Evolutionary conservation across 768 basidiomycete species (phyloP), one percentile per base, ranked within the genome.

Genomic region (Trametes cubensis): DNA sequence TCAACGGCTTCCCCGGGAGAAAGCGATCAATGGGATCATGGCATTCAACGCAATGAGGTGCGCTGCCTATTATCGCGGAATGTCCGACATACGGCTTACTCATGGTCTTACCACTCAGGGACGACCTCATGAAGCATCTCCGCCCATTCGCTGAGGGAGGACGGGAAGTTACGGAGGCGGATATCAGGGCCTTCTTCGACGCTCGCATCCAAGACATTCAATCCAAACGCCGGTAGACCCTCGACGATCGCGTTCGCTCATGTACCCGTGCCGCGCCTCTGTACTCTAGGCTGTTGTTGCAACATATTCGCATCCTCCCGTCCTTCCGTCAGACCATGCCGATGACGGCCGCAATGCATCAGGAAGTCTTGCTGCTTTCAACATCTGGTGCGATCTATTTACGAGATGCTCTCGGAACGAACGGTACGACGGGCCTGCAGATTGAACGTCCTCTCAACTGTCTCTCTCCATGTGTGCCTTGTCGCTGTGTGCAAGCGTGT

Each of bases 41-140:
- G 92, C 90, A 5, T 94, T 90, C 75, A 92, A 93, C 66, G 78
- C 82, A 59, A 88, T 94, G 90, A 81, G 89, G 92, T 92, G 65
- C 54, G 83, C 48, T 74, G 21, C 20, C n/a, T 46, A 23, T 51
- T 39, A 34, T 11, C 10, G 34, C 34, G 4, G 18, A 0, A 2
- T 0, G n/a, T 25, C 14, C 14, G 13, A 26, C 8, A 5, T 49
- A 23, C 23, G 14, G 34, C 5, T 28, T 30, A 13, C 20, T 23
- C 10, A 46, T 46, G 13, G 23, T 18, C 48, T 64, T 41, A 14
- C 13, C 13, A 52, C 48, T 18, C 64, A 92, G 91, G 61, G 90
- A 94, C 66, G 82, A 86, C 58, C 76, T 94, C 20, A 79, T 88
- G 61, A 78, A 79, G 42, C 92, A 86, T 72, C 79, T 94, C 26